phyloP scores from a whole-genome alignment of 2,329 filamentous ascomycete species.

The Aspergillus sp. region DNA sequence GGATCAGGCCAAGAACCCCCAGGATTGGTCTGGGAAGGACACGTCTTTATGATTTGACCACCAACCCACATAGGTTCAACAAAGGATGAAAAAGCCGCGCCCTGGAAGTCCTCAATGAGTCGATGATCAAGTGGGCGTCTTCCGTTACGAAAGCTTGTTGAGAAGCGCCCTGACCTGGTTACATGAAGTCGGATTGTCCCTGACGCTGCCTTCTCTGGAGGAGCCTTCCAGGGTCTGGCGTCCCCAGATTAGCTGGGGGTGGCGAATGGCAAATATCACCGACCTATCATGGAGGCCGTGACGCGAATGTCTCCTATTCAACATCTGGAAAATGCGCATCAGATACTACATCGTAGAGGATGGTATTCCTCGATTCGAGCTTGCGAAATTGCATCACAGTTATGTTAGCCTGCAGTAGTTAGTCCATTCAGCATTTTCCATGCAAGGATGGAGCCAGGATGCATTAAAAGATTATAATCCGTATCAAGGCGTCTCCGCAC shows the following conservation, averaged over 20 bases:
- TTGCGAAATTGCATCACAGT: conserved; percentile 5
- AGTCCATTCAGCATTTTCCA: background rate
- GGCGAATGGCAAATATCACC: background rate
- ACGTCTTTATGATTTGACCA: conserved; percentile 6
- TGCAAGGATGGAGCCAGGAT: background rate
- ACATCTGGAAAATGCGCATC: conserved; percentile 2
- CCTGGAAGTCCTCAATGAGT: background rate
- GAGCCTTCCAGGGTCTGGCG: background rate
- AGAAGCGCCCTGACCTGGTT: background rate
- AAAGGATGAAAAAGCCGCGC: background rate
- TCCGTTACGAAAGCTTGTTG: background rate
- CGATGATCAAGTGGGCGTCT: background rate
- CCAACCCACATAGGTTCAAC: background rate
- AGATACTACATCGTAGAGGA: background rate
- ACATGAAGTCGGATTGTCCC: background rate
- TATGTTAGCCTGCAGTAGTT: conserved; percentile 6
- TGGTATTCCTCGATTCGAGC: background rate
- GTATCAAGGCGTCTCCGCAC: background rate
- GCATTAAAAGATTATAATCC: too few relatives aligned
- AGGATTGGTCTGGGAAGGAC: background rate
- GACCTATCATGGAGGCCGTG: background rate
- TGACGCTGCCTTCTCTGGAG: background rate
- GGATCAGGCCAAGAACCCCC: background rate
- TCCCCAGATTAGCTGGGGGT: background rate
- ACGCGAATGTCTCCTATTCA: background rate